Base-by-base conservation (phyloP, 139 green algal species). In the Chlorella sp. region DNA sequence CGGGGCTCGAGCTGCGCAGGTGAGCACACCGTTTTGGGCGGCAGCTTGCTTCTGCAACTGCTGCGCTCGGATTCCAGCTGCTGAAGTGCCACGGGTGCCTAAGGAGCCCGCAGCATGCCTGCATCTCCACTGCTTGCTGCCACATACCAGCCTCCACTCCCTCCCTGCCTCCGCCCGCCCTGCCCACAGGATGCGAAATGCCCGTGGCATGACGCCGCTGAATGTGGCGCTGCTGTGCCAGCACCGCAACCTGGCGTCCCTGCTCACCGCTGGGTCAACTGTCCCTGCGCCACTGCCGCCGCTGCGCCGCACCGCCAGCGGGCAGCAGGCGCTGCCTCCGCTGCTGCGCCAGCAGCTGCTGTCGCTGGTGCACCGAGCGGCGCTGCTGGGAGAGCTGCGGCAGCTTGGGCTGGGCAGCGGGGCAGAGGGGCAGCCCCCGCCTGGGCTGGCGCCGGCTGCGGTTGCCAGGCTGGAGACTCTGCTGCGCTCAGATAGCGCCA, bases 301-400 rank as follows among this genome's bases (percentile, higher is more conserved):
- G 43, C 72, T 32, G 7, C 72, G 72, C 43, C 43, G 72, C 40
- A 7, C 30, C 77, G 28, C 40, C 51, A 3, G 20, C 38, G 24
- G 40, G 41, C 56, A 64, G 40, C 77, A 83, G 58, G 51, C 51
- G 51, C 40, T 83, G 40, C 77, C 77, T 0, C 77, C 56, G 58
- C 77, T 83, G 77, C 77, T 83, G 60, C 77, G 77, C 40, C 77
- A 83, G 77, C 77, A 83, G 60, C 77, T 83, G 60, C 77, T 83
- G 28, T 64, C 60, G 40, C 60, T 83, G 77, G 77, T 83, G 58
- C 77, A 83, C 77, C 77, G 77, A 14, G 77, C 77, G 3, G 60
- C 56, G 26, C 77, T 83, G 60, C 77, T 83, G 13, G 13, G 26
- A 4, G 60, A 73, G 77, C 77, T 83, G 60, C 41, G 77, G 14